Percentiles rank a stretch among this genome's conserved stretches.
These are phyloP conservation scores for Fusarium bulbicola DNA, from an alignment of 2,329 filamentous ascomycete genomes.

Conservation along the genomic window DNA sequence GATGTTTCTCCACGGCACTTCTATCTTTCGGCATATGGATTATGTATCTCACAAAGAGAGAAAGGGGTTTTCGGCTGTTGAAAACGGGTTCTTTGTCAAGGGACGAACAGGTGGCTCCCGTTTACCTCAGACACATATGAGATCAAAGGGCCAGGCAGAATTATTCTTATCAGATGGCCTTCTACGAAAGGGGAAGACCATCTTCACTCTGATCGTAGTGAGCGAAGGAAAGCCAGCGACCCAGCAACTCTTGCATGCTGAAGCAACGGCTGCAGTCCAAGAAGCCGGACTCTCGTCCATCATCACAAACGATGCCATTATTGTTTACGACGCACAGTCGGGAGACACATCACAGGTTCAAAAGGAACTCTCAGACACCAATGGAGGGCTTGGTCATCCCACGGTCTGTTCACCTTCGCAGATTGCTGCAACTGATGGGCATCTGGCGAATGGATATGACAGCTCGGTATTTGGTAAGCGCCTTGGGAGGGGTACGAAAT, in stretches of 20 bases:
- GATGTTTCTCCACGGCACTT: neutral
- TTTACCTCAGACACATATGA: neutral
- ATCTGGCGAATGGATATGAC: neutral
- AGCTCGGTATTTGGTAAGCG: neutral
- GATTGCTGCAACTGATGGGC: fast-evolving
- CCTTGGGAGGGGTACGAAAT: neutral
- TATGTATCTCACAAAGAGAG: neutral
- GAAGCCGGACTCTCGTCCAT: neutral
- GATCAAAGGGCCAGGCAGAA: neutral
- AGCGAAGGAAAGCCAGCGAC: fast-evolving
- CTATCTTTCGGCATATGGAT: neutral
- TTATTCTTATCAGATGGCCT: neutral
- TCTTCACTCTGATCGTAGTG: neutral
- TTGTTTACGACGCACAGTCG: neutral
- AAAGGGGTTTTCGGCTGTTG: neutral
- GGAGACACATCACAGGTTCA: fast-evolving
- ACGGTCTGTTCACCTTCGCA: neutral
- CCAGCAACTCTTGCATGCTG: neutral
- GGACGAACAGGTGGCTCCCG: neutral
- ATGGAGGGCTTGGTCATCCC: neutral
- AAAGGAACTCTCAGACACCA: fast-evolving
- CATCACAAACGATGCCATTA: fast-evolving
- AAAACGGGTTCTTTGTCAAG: neutral
- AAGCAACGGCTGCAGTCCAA: neutral
- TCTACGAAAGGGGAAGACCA: neutral